These are phyloP conservation scores for Magnolia changhungtana DNA, from an alignment of 164 flowering plant genomes.

Conservation along the genomic window DNA sequence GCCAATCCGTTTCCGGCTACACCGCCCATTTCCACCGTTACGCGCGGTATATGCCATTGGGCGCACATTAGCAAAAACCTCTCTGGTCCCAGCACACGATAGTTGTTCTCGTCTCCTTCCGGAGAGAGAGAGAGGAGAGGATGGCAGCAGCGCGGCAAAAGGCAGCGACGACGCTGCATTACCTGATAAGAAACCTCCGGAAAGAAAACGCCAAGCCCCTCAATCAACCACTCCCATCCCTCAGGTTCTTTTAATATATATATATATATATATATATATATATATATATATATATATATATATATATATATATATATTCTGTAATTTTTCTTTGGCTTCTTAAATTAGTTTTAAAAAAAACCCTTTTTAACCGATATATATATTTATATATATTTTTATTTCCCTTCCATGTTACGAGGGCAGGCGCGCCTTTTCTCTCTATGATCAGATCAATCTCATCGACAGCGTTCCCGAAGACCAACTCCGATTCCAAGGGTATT, in stretches of 20 bases:
- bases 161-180: slow-evolving; percentile 54
- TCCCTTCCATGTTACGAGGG: not conserved
- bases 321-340: not conserved
- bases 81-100: no score
- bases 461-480: slow-evolving; percentile 84
- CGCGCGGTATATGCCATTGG: no score
- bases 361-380: not conserved
- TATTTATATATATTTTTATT: no score
- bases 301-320: no score
- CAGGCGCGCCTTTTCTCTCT: slow-evolving; percentile 86
- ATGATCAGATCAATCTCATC: slow-evolving; percentile 94
- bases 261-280: no score
- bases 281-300: no score
- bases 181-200: slow-evolving; percentile 41
- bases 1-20: no score
- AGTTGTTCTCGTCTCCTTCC: no score
- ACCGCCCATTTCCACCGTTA: no score
- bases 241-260: slow-evolving; percentile 23
- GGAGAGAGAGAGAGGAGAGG: slow-evolving; percentile 9
- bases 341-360: not conserved
- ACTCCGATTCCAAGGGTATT: slow-evolving; percentile 78
- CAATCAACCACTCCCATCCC: slow-evolving; percentile 51
- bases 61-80: no score
- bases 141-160: slow-evolving; percentile 44
- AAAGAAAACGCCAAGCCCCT: slow-evolving; percentile 33